Base-by-base conservation (phyloP, 2,329 filamentous ascomycete genomes). In the Xenoacremonium recifei region DNA sequence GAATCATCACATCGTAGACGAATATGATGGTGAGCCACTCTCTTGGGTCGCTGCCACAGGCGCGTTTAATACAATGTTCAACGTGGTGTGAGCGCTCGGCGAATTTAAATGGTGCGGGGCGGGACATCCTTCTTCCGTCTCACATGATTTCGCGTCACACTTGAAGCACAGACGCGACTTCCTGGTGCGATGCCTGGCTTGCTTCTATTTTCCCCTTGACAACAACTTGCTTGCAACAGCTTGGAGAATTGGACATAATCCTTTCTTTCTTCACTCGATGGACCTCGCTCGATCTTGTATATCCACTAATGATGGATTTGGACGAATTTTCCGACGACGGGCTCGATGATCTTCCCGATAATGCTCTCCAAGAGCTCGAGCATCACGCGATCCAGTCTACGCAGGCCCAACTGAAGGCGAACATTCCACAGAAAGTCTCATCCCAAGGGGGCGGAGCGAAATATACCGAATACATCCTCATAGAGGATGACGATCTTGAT, bases 281-380 rank as follows among this genome's bases (percentile, higher is more conserved):
- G 55, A 52, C 52, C 19, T 50, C 25, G 11, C 32, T 21, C 34
- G 15, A 37, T 25, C 15, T 31, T 33, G 13, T 7, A 25, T 18
- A 35, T 38, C 48, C 55, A 48, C 49, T 41, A 49, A 50, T 39
- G 43, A 69, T 69, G 66, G 64, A 67, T 44, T 43, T 67, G 66
- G 79, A 82, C 66, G 76, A 79, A 47, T 84, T 81, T 58, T 79
- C 73, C 45, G 82, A 84, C 59, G 81, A 83, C 58, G 80, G 74
- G 46, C 71, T 86, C 52, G 80, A 85, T 60, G 71, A 76, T 30
- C 66, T 85, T 31, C 77, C 80, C 49, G 70, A 75, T 48, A 73
- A 75, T 48, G 70, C 70, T 35, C 66, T 85, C 4, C 71, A 79
- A 53, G 79, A 84, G 58, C 76, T 86, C 48, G 82, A 86, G 58